Conservation (phyloP, 2,329 filamentous ascomycete genomes). For the Fusarium sp. region DNA sequence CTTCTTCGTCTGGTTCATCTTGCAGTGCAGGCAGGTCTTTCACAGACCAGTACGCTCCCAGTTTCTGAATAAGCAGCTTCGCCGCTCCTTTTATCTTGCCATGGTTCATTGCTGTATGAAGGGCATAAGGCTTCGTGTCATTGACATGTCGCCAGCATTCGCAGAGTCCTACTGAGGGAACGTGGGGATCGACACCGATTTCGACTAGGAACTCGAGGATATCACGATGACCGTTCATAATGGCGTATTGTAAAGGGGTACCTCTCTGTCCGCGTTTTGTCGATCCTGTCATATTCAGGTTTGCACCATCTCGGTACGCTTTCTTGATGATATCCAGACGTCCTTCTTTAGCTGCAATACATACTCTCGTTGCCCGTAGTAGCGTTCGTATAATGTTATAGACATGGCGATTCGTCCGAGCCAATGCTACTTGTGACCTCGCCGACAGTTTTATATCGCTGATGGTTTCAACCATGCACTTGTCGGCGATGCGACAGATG, state of each 20-base stretch:
- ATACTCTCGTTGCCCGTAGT: slow-evolving; percentile 9
- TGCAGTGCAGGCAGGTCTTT: neutral
- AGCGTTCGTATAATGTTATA: slow-evolving; percentile 19
- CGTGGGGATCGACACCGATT: slow-evolving; percentile 8
- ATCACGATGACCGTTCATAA: slow-evolving; percentile 18
- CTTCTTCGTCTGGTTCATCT: neutral
- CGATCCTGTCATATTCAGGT: slow-evolving; percentile 6
- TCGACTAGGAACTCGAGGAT: slow-evolving; percentile 27
- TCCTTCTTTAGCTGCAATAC: slow-evolving; percentile 15
- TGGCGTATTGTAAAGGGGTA: slow-evolving; percentile 19
- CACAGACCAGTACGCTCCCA: slow-evolving; percentile 18
- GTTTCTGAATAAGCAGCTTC: slow-evolving; percentile 12
- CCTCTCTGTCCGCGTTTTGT: neutral
- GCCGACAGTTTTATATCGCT: neutral
- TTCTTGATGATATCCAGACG: slow-evolving; percentile 15
- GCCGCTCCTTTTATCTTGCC: neutral
- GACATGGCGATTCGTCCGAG: slow-evolving; percentile 13
- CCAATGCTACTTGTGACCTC: neutral
- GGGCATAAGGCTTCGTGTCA: neutral
- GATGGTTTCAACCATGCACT: neutral
- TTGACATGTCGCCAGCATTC: neutral
- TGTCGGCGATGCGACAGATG: neutral
- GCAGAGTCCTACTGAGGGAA: slow-evolving; percentile 10
- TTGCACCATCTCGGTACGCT: slow-evolving; percentile 10
- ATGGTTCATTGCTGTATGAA: slow-evolving; percentile 22